Conservation (phyloP, 371 early-diverging fungal genomes). For the Rhizopus stolonifer region DNA sequence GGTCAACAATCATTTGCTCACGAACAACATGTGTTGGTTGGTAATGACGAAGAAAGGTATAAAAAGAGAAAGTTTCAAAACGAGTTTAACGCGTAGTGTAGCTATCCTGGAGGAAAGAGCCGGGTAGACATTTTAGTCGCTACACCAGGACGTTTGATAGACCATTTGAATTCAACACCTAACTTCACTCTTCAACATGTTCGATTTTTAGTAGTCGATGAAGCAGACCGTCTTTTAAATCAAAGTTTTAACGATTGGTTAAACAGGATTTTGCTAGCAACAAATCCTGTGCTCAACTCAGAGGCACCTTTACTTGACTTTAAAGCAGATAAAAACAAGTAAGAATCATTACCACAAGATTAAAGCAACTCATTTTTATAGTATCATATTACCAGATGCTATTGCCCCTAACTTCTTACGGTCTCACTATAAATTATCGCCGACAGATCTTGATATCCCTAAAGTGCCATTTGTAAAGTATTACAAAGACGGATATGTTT, state of each 20-base stretch:
- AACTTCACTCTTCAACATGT: conserved; percentile 91
- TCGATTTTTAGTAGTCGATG: conserved; percentile 90
- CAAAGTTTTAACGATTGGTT: conserved; percentile 95
- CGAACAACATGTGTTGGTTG: conserved; percentile 74
- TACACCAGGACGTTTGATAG: conserved; percentile 94
- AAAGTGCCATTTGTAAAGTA: conserved; percentile 54
- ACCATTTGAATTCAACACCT: conserved; percentile 81
- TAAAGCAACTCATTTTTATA: conserved; percentile 3
- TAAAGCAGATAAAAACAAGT: conserved; percentile 30
- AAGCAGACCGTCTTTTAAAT: conserved; percentile 94
- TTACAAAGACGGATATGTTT: too few relatives aligned
- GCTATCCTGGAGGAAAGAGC: conserved; percentile 61
- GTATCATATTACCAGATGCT: conserved; percentile 54
- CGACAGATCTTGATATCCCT: conserved; percentile 54
- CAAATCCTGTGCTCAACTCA: conserved; percentile 44
- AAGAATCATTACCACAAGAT: conserved; percentile 4
- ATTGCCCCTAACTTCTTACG: conserved; percentile 55
- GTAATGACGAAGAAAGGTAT: conserved; percentile 37
- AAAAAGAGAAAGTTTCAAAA: conserved; percentile 1
- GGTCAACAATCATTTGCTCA: conserved; percentile 79
- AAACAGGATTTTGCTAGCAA: conserved; percentile 74
- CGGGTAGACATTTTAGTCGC: conserved; percentile 90
- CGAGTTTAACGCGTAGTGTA: too few relatives aligned
- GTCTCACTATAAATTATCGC: conserved; percentile 43
- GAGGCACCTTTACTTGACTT: conserved; percentile 17